Conservation (phyloP, 257 asterid species). For the Osmanthus fragrans region DNA sequence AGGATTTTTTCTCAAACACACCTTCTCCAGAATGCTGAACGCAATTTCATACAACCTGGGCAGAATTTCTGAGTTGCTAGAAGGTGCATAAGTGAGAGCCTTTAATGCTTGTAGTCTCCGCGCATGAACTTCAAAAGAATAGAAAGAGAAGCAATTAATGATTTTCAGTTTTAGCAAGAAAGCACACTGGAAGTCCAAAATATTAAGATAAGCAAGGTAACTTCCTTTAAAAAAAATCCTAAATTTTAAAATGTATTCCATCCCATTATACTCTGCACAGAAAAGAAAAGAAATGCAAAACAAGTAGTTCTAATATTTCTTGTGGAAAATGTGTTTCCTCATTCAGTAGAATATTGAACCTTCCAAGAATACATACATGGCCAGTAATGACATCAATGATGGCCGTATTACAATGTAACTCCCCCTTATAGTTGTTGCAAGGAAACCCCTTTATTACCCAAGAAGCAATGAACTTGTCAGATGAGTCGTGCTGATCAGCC, state of each 20-base stretch:
- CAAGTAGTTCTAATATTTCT: neutral
- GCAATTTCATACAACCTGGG: constrained; percentile 90
- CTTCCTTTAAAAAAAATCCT: constrained; percentile 14
- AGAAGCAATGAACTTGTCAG: neutral
- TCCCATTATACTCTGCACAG: neutral
- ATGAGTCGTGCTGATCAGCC: neutral
- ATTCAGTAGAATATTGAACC: neutral
- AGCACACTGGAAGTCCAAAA: constrained; percentile 16
- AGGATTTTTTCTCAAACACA: constrained; percentile 32
- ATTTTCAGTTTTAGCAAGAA: constrained; percentile 21
- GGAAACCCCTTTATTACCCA: neutral
- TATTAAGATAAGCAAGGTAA: neutral
- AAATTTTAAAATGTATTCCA: constrained; percentile 8
- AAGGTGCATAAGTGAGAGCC: constrained; percentile 97
- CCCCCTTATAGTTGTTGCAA: neutral
- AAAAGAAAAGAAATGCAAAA: neutral
- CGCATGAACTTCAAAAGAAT: constrained; percentile 77
- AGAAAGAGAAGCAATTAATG: constrained; percentile 29
- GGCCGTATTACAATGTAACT: neutral
- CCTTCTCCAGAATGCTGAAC: constrained; percentile 94
- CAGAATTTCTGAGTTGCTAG: constrained; percentile 84
- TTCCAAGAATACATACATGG: neutral
- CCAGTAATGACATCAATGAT: neutral
- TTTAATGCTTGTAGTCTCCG: constrained; percentile 95
- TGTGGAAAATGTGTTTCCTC: neutral